phyloP scores from a whole-genome alignment of 768 basidiomycete species.

The Collybia sp. region DNA sequence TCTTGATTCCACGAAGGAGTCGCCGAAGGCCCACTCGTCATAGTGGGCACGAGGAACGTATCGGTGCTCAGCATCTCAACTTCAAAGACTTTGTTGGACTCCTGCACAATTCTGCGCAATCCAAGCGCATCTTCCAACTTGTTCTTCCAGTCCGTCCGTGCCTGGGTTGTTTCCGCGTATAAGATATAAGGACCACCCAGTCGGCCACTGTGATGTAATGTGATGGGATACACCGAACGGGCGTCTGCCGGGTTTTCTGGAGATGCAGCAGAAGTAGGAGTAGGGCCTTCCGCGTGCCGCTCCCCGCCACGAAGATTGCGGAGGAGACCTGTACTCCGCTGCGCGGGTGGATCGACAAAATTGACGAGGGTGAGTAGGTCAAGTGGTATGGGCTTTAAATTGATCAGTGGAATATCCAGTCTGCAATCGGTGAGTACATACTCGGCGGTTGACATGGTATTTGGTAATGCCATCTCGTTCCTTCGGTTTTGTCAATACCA shows the following conservation, averaged over 20 bases:
- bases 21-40: slow-evolving; percentile 35
- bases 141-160: slow-evolving; percentile 82
- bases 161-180: slow-evolving; percentile 77
- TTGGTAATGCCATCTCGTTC: slow-evolving; percentile 72
- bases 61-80: slow-evolving; percentile 85
- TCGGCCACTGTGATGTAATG: slow-evolving; percentile 84
- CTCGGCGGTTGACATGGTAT: slow-evolving; percentile 78
- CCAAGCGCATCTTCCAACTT: slow-evolving; percentile 88
- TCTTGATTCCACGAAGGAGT: slow-evolving; percentile 72
- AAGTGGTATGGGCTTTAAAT: slow-evolving; percentile 79
- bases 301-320: slow-evolving; percentile 48
- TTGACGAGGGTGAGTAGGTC: slow-evolving; percentile 84
- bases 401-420: slow-evolving; percentile 6
- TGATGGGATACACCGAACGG: slow-evolving; percentile 81
- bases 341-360: slow-evolving; percentile 76
- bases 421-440: slow-evolving; percentile 27
- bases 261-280: slow-evolving; percentile 14
- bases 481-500: slow-evolving; percentile 85
- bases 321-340: slow-evolving; percentile 69
- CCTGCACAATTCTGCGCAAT: slow-evolving; percentile 80
- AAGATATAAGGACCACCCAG: slow-evolving; percentile 83
- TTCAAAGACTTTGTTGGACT: slow-evolving; percentile 94
- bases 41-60: slow-evolving; percentile 77
- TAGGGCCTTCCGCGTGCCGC: slow-evolving; percentile 23
- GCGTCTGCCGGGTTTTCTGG: slow-evolving; percentile 53